Base-by-base conservation (phyloP, 2,329 filamentous ascomycete species). In the Trichophyton schoenleinii region DNA sequence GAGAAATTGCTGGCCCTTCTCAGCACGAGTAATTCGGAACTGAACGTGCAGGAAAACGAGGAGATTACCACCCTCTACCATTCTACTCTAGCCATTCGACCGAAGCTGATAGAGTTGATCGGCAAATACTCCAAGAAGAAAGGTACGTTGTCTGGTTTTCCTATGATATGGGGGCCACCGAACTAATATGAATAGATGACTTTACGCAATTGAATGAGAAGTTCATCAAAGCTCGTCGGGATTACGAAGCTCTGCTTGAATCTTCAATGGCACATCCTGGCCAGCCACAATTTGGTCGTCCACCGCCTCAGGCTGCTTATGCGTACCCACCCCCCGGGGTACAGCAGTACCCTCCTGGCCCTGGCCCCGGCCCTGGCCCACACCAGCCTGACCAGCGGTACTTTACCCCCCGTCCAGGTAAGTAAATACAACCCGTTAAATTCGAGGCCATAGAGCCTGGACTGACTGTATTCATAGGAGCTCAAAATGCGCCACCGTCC, bases 101-200 rank as follows among this genome's bases (percentile, higher is more conserved):
- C 94, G 11, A 99, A 99, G 78, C 78, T 99, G 64, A 97, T 99
- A 72, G 95, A 97, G 77, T 78, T 99, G 58, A 99, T 99, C 72
- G 94, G 95, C 64, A 97, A 97, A 73, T 99, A 99, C 72, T 97
- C 94, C 8, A 94, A 99, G 73, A 97, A 96, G 83, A 99, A 99
- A 77, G 91, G 91, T 92, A 77, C 42, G 46, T 15, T 8, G n/a
- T 18, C 9, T 38, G 34, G 34, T 11, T 41, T 22, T n/a, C 6
- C 22, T n/a, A 57, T 57, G 22, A 46, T 57, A 38, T 5, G 15
- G n/a, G 13, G 5, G 15, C 3, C 7, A n/a, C 2, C n/a, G 41
- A 42, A 18, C 53, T 8, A 11, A 34, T 28, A 57, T 15, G 34
- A 4, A 41, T 66, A 95, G 94, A 99, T 75, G 94, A 99, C 73